Percentiles rank a stretch among this genome's conserved stretches.
Evolutionary conservation across 163 green algal species (phyloP).

Genomic region (Scenedesmus sp.): DNA sequence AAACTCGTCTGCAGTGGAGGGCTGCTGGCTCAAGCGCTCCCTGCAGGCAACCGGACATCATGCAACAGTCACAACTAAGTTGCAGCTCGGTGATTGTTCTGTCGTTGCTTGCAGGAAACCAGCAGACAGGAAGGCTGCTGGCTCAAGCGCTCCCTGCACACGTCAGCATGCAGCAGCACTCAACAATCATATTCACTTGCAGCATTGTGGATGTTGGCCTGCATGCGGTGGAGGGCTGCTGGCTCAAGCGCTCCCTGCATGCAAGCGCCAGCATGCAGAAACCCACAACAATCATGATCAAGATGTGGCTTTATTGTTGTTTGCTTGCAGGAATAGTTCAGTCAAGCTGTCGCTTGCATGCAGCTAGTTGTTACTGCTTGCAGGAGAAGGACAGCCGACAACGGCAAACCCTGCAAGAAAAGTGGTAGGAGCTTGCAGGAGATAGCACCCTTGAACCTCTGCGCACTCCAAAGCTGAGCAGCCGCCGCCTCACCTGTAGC

Average conservation of each 20-base stretch:
- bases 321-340: too few relatives aligned
- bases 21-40: slow-evolving; percentile 20
- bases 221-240: slow-evolving; percentile 45
- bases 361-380: too few relatives aligned
- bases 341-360: too few relatives aligned
- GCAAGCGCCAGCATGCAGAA: not conserved
- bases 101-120: too few relatives aligned
- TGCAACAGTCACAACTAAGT: not conserved
- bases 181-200: too few relatives aligned
- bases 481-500: not conserved
- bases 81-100: too few relatives aligned
- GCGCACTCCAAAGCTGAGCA: not conserved
- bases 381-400: too few relatives aligned
- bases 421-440: too few relatives aligned
- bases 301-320: too few relatives aligned
- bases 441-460: too few relatives aligned
- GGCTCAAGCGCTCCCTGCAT: slow-evolving; percentile 14
- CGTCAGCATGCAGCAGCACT: not conserved
- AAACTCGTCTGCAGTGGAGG: slow-evolving; percentile 75
- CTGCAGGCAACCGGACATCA: not conserved
- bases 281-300: not conserved
- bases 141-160: slow-evolving; percentile 10
- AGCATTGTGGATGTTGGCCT: too few relatives aligned
- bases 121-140: slow-evolving; percentile 22
- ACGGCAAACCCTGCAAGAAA: too few relatives aligned